phyloP scores from a whole-genome alignment of 306 rosid species.

The Prinsepia uniflora region DNA sequence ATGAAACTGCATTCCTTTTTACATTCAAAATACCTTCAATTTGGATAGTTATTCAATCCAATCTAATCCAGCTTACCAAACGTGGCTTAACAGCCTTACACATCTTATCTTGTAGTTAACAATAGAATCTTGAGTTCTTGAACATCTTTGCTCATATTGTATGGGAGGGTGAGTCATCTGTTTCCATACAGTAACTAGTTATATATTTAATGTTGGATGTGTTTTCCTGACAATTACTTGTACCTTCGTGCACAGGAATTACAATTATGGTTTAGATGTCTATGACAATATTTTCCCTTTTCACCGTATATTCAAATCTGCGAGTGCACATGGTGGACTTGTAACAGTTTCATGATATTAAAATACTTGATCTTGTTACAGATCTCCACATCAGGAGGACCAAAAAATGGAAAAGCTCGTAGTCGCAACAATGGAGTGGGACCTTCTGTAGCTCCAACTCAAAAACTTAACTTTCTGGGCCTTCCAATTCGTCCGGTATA shows the following conservation, averaged over 20 bases:
- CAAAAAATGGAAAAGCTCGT: constrained; percentile 17
- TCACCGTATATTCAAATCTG: background rate
- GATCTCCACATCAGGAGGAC: constrained; percentile 75
- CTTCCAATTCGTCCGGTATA: constrained; percentile 85
- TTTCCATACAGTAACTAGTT: background rate
- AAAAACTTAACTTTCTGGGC: constrained; percentile 73
- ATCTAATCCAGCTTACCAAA: no score
- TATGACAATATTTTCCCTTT: constrained; percentile 17
- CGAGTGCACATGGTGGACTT: constrained; percentile 20
- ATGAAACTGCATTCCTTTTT: no score
- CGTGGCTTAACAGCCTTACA: background rate
- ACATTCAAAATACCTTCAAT: no score
- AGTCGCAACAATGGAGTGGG: constrained; percentile 18
- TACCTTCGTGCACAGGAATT: background rate
- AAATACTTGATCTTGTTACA: constrained; percentile 41
- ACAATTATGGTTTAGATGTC: constrained; percentile 7
- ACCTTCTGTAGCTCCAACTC: constrained; percentile 28
- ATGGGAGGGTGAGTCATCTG: background rate
- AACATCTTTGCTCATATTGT: background rate
- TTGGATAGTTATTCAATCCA: no score
- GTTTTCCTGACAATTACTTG: background rate
- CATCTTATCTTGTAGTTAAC: background rate
- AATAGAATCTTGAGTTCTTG: background rate
- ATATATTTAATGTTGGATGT: background rate
- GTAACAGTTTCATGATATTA: constrained; percentile 19